Percentiles rank a stretch among this genome's conserved stretches.
Evolutionary conservation across 2,329 filamentous ascomycete species (phyloP).

Genomic region (Lachnellula occidentalis): DNA sequence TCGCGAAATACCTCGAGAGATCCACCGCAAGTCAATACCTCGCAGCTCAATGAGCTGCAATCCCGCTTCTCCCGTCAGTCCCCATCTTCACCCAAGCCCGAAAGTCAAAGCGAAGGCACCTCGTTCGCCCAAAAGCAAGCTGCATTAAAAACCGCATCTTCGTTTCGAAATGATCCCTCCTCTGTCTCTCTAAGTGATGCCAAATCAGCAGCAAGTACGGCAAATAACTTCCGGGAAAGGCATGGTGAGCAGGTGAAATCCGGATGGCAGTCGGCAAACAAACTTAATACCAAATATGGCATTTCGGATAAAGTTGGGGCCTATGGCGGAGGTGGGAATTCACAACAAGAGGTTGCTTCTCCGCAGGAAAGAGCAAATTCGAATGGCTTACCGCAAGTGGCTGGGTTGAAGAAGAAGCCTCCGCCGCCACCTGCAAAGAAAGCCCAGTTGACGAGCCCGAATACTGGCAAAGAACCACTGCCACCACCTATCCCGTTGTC

Average conservation of each 20-base stretch:
- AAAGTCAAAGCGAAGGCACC: constrained; percentile 37
- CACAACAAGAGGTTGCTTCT: neutral
- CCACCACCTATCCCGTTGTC: constrained; percentile 27
- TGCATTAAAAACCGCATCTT: constrained; percentile 45
- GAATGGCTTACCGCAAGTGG: neutral
- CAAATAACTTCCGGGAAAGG: constrained; percentile 53
- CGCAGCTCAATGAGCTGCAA: constrained; percentile 32
- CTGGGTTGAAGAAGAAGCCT: constrained; percentile 29
- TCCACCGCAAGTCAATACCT: constrained; percentile 10
- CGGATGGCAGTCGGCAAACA: constrained; percentile 40
- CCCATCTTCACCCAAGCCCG: constrained; percentile 29
- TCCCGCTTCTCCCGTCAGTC: constrained; percentile 31
- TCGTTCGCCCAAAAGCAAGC: constrained; percentile 50
- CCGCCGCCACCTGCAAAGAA: constrained; percentile 32
- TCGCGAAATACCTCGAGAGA: constrained; percentile 15
- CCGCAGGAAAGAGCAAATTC: constrained; percentile 11
- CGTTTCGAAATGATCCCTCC: constrained; percentile 45
- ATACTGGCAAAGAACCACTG: constrained; percentile 5
- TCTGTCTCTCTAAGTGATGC: constrained; percentile 47
- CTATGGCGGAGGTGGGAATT: constrained; percentile 11
- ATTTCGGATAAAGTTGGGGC: constrained; percentile 27
- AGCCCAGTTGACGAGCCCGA: constrained; percentile 12
- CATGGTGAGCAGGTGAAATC: constrained; percentile 54
- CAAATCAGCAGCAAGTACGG: constrained; percentile 44
- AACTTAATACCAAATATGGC: constrained; percentile 30